Percentiles rank a stretch among this genome's conserved stretches.
Evolutionary conservation across 305 asterid species (phyloP).

Genomic region (Plantago coronopus): DNA sequence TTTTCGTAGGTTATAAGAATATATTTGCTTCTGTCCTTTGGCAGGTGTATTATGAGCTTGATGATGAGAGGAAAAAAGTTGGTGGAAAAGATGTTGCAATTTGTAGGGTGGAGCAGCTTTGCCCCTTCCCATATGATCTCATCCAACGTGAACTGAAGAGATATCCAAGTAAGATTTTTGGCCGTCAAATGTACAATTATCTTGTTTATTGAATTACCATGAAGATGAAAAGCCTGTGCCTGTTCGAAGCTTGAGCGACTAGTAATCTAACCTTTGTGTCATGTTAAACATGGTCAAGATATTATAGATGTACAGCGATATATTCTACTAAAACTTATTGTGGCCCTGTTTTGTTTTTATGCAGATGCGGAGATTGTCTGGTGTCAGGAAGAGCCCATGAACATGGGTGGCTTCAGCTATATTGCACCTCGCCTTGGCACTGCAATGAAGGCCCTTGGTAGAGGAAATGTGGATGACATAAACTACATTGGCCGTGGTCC

Average conservation of each 20-base stretch:
- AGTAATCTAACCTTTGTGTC: no score
- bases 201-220: neutral
- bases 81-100: conserved; percentile 71
- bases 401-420: conserved; percentile 89
- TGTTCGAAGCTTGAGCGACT: neutral
- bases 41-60: conserved; percentile 88
- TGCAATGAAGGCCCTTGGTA: conserved; percentile 62
- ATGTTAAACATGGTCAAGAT: no score
- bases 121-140: conserved; percentile 93
- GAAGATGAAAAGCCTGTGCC: neutral
- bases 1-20: neutral
- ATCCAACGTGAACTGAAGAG: conserved; percentile 86
- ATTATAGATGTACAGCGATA: no score
- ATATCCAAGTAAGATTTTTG: conserved; percentile 68
- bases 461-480: conserved; percentile 66
- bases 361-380: conserved; percentile 95
- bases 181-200: neutral
- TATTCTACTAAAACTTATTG: no score
- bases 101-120: conserved; percentile 93
- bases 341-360: conserved; percentile 1
- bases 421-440: conserved; percentile 79
- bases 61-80: conserved; percentile 63
- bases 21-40: conserved; percentile 14
- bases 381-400: conserved; percentile 99
- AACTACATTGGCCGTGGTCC: conserved; percentile 85